Conservation (phyloP, 1,139 yeast genomes). For the Saccharomycopsis phalli region DNA sequence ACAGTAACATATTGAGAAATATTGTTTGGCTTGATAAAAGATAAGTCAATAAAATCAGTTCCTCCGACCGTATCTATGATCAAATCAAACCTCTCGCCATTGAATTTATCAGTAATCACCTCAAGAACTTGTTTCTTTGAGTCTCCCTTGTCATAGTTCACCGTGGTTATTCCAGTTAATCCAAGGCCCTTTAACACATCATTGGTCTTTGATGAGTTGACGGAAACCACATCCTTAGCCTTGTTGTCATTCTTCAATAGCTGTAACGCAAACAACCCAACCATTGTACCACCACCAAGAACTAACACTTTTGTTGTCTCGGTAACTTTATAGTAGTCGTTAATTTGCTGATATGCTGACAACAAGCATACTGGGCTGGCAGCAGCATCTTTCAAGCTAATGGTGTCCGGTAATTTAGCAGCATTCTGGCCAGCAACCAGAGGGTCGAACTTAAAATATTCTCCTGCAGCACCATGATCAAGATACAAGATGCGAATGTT, state of each 20-base stretch:
- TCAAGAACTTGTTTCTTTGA: constrained; percentile 27
- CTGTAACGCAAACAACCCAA: constrained; percentile 43
- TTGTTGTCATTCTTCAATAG: constrained; percentile 22
- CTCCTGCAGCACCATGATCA: constrained; percentile 33
- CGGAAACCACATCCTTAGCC: constrained; percentile 34
- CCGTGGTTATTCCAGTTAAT: constrained; percentile 1
- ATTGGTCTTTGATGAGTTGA: constrained; percentile 25
- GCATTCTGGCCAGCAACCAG: constrained; percentile 26
- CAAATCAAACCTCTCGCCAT: constrained; percentile 34
- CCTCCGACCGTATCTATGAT: constrained; percentile 43
- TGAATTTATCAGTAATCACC: constrained; percentile 26
- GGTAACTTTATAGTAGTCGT: constrained; percentile 21
- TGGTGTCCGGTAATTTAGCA: constrained; percentile 32
- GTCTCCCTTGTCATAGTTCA: constrained; percentile 18
- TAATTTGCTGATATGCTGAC: constrained; percentile 36
- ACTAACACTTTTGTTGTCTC: constrained; percentile 34
- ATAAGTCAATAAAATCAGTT: constrained; percentile 29
- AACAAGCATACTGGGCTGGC: constrained; percentile 27
- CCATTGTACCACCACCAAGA: constrained; percentile 51
- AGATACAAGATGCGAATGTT: constrained; percentile 18
- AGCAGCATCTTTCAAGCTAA: constrained; percentile 38
- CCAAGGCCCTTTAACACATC: not conserved
- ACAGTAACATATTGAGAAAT: constrained; percentile 41
- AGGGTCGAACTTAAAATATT: constrained; percentile 28
- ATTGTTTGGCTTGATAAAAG: constrained; percentile 34